Evolutionary conservation across 1,284 basidiomycete species (phyloP).

Genomic region (Cutaneotrichosporon sp.): DNA sequence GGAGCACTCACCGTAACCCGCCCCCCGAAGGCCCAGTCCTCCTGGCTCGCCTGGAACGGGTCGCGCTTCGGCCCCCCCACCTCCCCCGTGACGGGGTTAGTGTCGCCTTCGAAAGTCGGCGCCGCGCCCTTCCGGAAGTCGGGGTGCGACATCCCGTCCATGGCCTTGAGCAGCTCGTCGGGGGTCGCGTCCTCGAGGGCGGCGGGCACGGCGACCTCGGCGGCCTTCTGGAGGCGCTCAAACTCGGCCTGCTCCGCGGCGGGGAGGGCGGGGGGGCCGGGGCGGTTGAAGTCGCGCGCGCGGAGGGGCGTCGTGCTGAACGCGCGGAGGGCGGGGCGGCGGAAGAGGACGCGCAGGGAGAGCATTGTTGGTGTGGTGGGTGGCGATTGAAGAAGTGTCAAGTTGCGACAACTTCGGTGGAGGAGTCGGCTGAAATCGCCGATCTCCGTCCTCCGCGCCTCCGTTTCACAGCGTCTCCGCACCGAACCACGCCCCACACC

Average conservation of each 20-base stretch:
- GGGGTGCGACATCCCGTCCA: constrained; percentile 50
- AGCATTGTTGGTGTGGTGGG: too few relatives aligned
- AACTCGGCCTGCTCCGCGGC: constrained; percentile 53
- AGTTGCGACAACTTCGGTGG: neutral
- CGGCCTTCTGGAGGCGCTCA: constrained; percentile 48
- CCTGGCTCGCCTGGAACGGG: constrained; percentile 54
- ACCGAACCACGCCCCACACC: too few relatives aligned
- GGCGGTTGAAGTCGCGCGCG: constrained; percentile 34
- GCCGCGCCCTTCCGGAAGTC: constrained; percentile 55
- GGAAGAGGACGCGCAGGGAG: neutral
- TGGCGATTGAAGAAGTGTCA: neutral
- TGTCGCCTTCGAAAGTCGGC: constrained; percentile 59
- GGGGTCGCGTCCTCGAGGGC: constrained; percentile 11
- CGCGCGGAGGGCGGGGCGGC: neutral
- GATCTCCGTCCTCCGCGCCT: too few relatives aligned
- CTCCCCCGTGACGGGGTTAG: constrained; percentile 61
- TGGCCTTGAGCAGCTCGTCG: constrained; percentile 8
- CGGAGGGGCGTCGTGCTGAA: neutral
- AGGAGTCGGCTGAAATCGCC: constrained; percentile 8
- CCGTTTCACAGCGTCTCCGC: too few relatives aligned
- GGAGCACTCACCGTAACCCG: constrained; percentile 51
- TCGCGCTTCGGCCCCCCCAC: constrained; percentile 61
- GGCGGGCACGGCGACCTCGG: constrained; percentile 30
- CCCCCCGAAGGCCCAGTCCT: constrained; percentile 54
- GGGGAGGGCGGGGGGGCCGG: constrained; percentile 51